Conservation (phyloP, 345 rosid genomes). For the Populus davidiana region DNA sequence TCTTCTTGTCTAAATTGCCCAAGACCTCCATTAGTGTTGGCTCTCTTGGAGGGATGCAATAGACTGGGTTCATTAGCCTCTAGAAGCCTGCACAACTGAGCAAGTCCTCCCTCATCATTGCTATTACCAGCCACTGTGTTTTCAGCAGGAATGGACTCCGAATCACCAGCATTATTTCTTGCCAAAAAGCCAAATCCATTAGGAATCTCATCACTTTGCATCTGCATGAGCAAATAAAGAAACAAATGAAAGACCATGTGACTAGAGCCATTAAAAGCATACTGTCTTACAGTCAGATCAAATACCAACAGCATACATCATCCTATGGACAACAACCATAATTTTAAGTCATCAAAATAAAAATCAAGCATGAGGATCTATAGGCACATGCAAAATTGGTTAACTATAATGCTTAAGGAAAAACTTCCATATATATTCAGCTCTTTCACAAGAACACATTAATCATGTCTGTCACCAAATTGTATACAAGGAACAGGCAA, state of each 20-base stretch:
- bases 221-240: constrained; percentile 26
- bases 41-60: constrained; percentile 42
- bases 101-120: constrained; percentile 42
- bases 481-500: background rate
- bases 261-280: background rate
- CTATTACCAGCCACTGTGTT: constrained; percentile 29
- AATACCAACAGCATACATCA: background rate
- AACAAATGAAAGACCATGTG: constrained; percentile 10
- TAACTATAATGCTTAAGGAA: background rate
- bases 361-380: background rate
- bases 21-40: constrained; percentile 31
- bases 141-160: constrained; percentile 36
- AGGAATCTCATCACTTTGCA: constrained; percentile 38
- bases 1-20: constrained; percentile 48
- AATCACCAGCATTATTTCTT: constrained; percentile 29
- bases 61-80: constrained; percentile 46
- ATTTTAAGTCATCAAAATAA: background rate
- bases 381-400: background rate
- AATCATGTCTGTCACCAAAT: background rate
- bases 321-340: background rate
- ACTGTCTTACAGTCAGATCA: background rate
- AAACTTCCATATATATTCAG: background rate
- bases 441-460: constrained; percentile 5
- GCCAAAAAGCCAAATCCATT: constrained; percentile 42
- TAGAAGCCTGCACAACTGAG: constrained; percentile 44